These are phyloP conservation scores for Nannochloropsis oceanica DNA, from an alignment of 108 stramenopile genomes.

Conservation along the genomic window DNA sequence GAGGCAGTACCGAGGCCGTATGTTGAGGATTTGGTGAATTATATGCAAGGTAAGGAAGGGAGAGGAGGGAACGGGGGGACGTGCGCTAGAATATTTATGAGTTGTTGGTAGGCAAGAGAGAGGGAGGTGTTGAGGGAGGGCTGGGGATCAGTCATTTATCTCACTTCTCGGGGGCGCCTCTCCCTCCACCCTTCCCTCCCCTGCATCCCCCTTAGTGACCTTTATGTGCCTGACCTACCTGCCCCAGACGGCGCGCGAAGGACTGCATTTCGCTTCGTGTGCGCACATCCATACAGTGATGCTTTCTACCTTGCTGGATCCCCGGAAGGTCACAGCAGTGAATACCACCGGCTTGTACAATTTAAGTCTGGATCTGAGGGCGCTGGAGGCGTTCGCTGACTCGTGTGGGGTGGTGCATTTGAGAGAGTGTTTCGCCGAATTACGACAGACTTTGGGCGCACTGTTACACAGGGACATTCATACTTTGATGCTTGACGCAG, in stretches of 20 bases:
- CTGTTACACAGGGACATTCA: background rate
- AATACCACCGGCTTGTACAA: background rate
- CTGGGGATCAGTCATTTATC: too few species aligned
- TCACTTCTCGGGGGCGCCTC: too few species aligned
- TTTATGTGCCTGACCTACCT: background rate
- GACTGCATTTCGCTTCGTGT: background rate
- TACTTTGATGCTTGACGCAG: background rate
- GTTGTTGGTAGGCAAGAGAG: too few species aligned
- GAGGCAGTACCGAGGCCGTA: background rate
- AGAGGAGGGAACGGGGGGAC: too few species aligned
- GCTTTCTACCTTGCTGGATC: background rate
- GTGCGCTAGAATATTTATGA: too few species aligned
- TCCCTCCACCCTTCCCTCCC: too few species aligned
- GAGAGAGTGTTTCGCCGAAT: background rate
- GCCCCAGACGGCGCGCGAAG: background rate
- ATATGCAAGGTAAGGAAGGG: too few species aligned
- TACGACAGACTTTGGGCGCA: background rate
- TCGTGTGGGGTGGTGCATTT: background rate
- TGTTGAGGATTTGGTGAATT: background rate
- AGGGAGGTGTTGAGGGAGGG: too few species aligned
- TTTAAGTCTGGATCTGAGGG: background rate
- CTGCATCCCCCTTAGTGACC: too few species aligned
- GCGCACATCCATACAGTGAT: background rate
- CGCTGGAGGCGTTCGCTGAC: background rate
- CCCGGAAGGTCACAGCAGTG: background rate